These are phyloP conservation scores for Teratosphaeria gauchensis DNA, from an alignment of 2,329 filamentous ascomycete genomes.

Conservation along the genomic window DNA sequence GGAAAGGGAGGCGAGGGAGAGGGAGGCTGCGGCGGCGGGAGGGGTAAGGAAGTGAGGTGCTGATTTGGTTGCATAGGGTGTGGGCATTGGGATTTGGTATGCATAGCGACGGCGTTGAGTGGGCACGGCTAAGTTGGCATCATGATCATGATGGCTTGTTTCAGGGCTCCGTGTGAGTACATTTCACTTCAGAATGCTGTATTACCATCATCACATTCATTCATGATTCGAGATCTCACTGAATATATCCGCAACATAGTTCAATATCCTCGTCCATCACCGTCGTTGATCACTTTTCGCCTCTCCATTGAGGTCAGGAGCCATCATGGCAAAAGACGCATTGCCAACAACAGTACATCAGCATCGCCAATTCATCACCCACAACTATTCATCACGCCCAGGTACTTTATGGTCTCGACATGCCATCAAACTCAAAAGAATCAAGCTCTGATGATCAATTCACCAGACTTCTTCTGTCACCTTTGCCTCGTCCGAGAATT, in stretches of 20 bases:
- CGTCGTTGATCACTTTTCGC: background rate
- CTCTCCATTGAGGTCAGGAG: background rate
- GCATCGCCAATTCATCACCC: too few species aligned
- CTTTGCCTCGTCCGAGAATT: slow-evolving; percentile 21
- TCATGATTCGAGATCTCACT: background rate
- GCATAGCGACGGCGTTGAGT: background rate
- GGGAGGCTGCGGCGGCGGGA: slow-evolving; percentile 1
- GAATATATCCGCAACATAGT: background rate
- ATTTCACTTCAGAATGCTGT: background rate
- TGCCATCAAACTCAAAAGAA: too few species aligned
- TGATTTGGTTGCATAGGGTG: background rate
- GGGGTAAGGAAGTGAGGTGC: background rate
- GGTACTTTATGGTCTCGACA: too few species aligned
- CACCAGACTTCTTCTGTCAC: slow-evolving; percentile 7
- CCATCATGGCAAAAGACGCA: background rate
- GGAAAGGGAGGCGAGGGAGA: slow-evolving; percentile 3
- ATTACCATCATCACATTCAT: background rate
- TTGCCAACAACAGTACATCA: too few species aligned
- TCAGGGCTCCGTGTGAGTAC: background rate
- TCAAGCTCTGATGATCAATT: background rate
- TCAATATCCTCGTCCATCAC: background rate
- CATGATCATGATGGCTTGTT: too few species aligned
- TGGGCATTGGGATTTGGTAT: background rate
- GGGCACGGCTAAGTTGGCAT: background rate
- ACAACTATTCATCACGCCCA: too few species aligned